phyloP scores from a whole-genome alignment of 1,284 basidiomycete genomes.

The Cutaneotrichosporon mucoides region DNA sequence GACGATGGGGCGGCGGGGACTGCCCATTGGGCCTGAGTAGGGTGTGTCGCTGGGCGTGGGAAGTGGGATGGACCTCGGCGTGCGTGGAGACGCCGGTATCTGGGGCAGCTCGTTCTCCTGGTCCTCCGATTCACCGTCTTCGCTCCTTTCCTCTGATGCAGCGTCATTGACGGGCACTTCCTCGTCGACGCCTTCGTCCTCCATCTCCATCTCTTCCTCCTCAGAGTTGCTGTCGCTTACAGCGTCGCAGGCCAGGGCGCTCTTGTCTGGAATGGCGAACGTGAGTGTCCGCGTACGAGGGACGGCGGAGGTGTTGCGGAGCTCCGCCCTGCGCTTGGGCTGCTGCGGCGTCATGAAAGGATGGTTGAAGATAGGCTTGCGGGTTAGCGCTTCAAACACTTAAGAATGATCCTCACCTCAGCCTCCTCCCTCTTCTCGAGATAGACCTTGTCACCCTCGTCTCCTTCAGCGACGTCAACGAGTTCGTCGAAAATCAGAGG shows the following conservation, averaged over 20 bases:
- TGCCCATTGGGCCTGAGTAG: not conserved
- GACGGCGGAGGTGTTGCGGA: slow-evolving; percentile 30
- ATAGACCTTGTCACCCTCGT: slow-evolving; percentile 43
- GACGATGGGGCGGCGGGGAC: not conserved
- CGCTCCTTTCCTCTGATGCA: too few species aligned
- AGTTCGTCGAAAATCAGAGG: slow-evolving; percentile 11
- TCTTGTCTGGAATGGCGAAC: not conserved
- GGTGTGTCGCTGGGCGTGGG: not conserved
- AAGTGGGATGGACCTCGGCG: not conserved
- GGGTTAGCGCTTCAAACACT: too few species aligned
- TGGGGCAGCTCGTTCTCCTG: too few species aligned
- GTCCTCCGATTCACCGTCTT: too few species aligned
- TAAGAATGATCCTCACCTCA: too few species aligned
- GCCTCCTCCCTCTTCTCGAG: slow-evolving; percentile 31
- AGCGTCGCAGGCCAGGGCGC: not conserved
- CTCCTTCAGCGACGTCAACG: slow-evolving; percentile 32
- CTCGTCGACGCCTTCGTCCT: not conserved
- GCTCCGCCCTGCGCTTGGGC: slow-evolving; percentile 19
- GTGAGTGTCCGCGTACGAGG: slow-evolving; percentile 25
- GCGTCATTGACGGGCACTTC: too few species aligned
- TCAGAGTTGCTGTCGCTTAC: too few species aligned
- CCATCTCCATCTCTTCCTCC: too few species aligned
- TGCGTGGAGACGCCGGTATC: too few species aligned
- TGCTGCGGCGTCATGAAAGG: slow-evolving; percentile 35
- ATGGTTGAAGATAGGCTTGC: slow-evolving; percentile 23